Evolutionary conservation across 306 rosid genomes (phyloP).

Genomic region (Quercus mongolica): DNA sequence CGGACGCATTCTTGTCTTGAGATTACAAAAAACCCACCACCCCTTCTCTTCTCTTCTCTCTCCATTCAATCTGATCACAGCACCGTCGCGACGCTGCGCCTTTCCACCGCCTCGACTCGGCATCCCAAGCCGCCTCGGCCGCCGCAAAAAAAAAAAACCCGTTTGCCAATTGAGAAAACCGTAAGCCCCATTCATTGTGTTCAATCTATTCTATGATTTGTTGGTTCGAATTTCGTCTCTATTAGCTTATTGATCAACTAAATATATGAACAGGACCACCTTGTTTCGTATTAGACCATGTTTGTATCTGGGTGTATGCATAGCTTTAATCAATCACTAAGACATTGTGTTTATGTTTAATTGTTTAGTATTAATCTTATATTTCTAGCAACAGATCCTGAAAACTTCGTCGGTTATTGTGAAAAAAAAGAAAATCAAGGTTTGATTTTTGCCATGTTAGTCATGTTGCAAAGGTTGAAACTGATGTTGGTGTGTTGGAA

Average conservation of each 20-base stretch:
- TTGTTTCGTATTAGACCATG: not conserved
- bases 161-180: no score
- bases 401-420: conserved; percentile 22
- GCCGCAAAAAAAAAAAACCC: no score
- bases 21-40: no score
- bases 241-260: not conserved
- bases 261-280: not conserved
- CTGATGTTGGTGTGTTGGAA: conserved; percentile 34
- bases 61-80: no score
- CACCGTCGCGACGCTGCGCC: no score
- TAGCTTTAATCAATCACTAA: conserved; percentile 1
- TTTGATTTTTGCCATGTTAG: conserved; percentile 19
- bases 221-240: no score
- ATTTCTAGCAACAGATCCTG: not conserved
- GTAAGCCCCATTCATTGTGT: no score
- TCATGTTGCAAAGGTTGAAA: conserved; percentile 15
- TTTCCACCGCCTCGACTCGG: no score
- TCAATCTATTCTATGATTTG: no score
- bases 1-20: no score
- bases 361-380: not conserved
- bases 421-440: conserved; percentile 37
- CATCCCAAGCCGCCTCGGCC: no score
- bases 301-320: not conserved
- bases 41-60: no score
- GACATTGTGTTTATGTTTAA: conserved; percentile 2